Base-by-base conservation (phyloP, 2,329 filamentous ascomycete genomes). In the Stagonosporopsis tanaceti region DNA sequence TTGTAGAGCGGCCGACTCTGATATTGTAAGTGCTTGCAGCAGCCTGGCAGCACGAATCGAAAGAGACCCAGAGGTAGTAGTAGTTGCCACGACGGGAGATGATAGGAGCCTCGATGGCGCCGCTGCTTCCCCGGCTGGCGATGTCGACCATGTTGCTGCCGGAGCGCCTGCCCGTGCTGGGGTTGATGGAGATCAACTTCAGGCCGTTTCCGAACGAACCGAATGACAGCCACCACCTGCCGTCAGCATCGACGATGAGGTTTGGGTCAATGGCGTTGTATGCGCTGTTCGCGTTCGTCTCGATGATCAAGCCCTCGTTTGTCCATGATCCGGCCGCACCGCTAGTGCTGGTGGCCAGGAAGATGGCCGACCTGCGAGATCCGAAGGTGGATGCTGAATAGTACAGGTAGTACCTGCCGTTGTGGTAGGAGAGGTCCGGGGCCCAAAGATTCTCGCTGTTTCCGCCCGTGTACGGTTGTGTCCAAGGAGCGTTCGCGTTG, bases 151-250 rank as follows among this genome's bases (percentile, higher is more conserved):
- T 39, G 2, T 62, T 57, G 37, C 12, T 45, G 38, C 50, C 50
- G 2, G 50, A 53, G 55, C 48, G 55, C 28, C 58, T 65, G 2
- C 66, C 70, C 8, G 71, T 70, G 2, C 47, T 62, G 22, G 46
- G 44, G 25, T 76, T 66, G 0, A 84, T 84, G 68, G 87, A 85
- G 75, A 84, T 87, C 60, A 89, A 81, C 50, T 58, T 58, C 37
- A 58, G 28, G 65, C 86, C 82, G 6, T 77, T 73, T 86, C 87
- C 90, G 79, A 88, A 90, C n/a, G 84, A 87, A 27, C 87, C 88
- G 60, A 89, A 90, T 57, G 80, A 85, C 63, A 85, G 71, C 46
- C 80, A 78, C 53, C 80, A 81, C 6, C 76, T 75, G 51, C 80
- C 66, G 28, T 48, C n/a, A 6, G 66, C 69, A 32, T 66, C 71